Base-by-base conservation (phyloP, 176 grass and related monocot species). In the Cenchrus fungigraminus region DNA sequence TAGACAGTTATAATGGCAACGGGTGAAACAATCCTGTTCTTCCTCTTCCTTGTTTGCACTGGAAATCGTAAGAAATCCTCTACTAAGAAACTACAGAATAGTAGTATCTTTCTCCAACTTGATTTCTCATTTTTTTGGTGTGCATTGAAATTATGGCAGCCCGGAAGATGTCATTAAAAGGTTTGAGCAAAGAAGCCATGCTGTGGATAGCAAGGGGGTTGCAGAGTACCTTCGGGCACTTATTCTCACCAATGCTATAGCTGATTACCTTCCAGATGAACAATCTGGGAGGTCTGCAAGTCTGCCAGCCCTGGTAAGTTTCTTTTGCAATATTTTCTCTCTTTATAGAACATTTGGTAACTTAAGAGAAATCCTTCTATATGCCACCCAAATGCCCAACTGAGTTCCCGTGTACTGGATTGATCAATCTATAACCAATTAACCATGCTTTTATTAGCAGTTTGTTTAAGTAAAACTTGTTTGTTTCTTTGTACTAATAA, bases 151-250 rank as follows among this genome's bases (percentile, higher is more conserved):
- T 43, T 51, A 82, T 87, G 85, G 84, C 84, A 99, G 97, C 84
- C 92, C 94, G 75, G 93, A 94, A 82, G 87, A 89, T 52, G 90
- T 94, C 56, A 94, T 99, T 69, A 99, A 88, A 89, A 86, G 97
- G 71, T 91, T 99, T 89, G 94, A 99, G 76, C 88, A 94, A 87
- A 92, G 94, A 88, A 99, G 86, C 46, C 94, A 99, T 90, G 86
- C 92, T 44, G 94, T 94, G 83, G 94, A 99, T 75, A 94, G 97
- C 83, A 91, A 40, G 71, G 97, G 94, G 57, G 97, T 91, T 64
- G 92, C 93, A 80, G 97, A 99, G 81, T 99, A 94, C 84, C 90
- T 99, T 45, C 89, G 97, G 75, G 97, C 97, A 32, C 94, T 99
- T 88, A 79, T 99, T 83, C 84, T 88, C 69, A 99, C 97, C 43